Evolutionary conservation across 306 rosid species (phyloP), one percentile per base, ranked within the genome.

Genomic region (Cucurbita maxima): DNA sequence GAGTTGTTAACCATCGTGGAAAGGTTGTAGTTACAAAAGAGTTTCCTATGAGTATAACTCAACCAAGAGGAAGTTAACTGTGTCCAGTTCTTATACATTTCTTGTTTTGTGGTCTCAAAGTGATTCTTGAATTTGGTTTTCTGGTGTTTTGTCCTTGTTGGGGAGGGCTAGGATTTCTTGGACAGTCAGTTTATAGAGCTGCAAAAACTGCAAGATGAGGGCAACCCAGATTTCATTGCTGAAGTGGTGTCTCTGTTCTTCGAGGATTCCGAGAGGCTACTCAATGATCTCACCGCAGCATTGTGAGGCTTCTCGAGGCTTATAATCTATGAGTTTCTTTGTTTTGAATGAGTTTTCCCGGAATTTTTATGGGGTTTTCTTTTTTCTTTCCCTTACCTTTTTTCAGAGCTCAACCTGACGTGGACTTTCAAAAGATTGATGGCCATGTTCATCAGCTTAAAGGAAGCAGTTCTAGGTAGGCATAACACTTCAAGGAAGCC

Each of bases 401-500:
- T 70, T 70, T 48, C 84, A 93, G 98, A 25, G 89, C 87, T 73
- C 96, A 88, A 77, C 79, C 81, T 72, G 73, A 48, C 73, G 89
- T 89, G 73, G 97, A 95, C 81, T 95, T 88, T 87, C 86, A 81
- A 82, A 88, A 79, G 81, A 84, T 91, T 80, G 99, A 92, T 85
- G 91, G 97, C 48, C 90, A 86, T 87, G 97, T 91, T 80, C 97
- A 95, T 83, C 99, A 91, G 85, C 83, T 95, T 48, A 95, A 95
- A 88, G 97, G 99, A 56, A 95, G 99, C 88, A 91, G 96, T 83
- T 88, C 99, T 71, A 95, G 99, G 99, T 95, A 84, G n/a, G 58
- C 10, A 25, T 30, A 18, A 14, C 47, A 13, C 43, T 68, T 61
- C 6, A 9, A 9, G 5, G 8, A 36, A 60, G 44, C 19, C 19